phyloP scores from a whole-genome alignment of 78 protist genomes.

The Pigoraptor vietnamica region DNA sequence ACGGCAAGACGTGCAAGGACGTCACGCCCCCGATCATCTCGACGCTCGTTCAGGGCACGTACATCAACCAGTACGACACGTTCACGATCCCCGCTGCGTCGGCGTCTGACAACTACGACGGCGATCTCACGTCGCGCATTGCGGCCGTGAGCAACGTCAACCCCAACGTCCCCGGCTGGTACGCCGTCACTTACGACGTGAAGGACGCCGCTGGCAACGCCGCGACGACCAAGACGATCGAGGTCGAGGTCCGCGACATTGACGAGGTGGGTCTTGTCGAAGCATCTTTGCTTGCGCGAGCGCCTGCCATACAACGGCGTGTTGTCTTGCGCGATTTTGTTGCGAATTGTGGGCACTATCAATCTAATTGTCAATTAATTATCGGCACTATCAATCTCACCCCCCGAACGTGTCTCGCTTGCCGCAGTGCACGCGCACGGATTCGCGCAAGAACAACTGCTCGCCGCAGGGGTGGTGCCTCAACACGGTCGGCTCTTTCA shows the following conservation, averaged over 20 bases:
- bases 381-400: too few species aligned
- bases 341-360: too few species aligned
- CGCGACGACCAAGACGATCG: not conserved
- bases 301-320: too few species aligned
- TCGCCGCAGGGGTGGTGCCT: not conserved
- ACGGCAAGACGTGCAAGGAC: not conserved
- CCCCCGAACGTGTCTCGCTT: too few species aligned
- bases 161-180: not conserved
- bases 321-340: too few species aligned
- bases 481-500: not conserved
- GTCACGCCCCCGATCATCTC: not conserved
- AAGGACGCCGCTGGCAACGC: not conserved
- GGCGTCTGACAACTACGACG: not conserved
- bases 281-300: not conserved
- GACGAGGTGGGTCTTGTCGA: not conserved
- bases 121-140: not conserved
- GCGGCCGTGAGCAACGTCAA: not conserved
- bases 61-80: not conserved
- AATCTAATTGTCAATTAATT: too few species aligned
- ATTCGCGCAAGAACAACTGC: not conserved
- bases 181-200: not conserved
- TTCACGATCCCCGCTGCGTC: not conserved
- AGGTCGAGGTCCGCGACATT: not conserved
- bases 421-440: not conserved
- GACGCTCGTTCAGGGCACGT: not conserved